Evolutionary conservation across 2,329 filamentous ascomycete species (phyloP).

Genomic region (Penicillium palitans): DNA sequence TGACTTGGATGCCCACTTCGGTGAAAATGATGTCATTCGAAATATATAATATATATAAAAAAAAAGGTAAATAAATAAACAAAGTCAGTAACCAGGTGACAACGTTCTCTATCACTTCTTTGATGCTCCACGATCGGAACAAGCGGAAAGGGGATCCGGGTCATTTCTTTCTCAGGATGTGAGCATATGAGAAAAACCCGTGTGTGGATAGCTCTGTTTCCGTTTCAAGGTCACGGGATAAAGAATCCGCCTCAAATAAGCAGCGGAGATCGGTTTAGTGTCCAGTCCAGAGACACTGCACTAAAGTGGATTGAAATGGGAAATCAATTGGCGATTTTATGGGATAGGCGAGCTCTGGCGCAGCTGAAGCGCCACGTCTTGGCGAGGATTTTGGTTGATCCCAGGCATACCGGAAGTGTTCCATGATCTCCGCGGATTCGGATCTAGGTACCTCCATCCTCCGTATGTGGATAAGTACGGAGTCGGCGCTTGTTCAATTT

Average conservation of each 20-base stretch:
- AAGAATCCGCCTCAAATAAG: slow-evolving; percentile 9
- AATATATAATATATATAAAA: background rate
- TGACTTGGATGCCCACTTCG: background rate
- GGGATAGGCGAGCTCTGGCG: background rate
- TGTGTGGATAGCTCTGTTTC: slow-evolving; percentile 1
- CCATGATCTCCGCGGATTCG: background rate
- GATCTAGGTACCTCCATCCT: background rate
- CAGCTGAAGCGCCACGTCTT: slow-evolving; percentile 5
- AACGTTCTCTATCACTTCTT: slow-evolving; percentile 1
- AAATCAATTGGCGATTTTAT: background rate
- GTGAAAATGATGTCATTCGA: background rate
- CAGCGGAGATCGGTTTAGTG: slow-evolving; percentile 10
- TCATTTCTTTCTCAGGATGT: background rate
- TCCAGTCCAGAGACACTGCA: background rate
- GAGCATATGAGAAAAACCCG: background rate
- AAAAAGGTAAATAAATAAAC: background rate
- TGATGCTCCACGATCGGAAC: slow-evolving; percentile 7
- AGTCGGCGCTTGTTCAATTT: background rate
- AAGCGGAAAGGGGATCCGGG: slow-evolving; percentile 10
- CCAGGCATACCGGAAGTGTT: background rate
- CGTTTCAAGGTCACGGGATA: background rate
- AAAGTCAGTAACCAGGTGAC: background rate
- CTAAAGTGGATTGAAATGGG: background rate
- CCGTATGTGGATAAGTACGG: background rate
- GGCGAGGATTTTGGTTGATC: background rate